Evolutionary conservation across 768 basidiomycete species (phyloP).

Genomic region (Suillus lakei): DNA sequence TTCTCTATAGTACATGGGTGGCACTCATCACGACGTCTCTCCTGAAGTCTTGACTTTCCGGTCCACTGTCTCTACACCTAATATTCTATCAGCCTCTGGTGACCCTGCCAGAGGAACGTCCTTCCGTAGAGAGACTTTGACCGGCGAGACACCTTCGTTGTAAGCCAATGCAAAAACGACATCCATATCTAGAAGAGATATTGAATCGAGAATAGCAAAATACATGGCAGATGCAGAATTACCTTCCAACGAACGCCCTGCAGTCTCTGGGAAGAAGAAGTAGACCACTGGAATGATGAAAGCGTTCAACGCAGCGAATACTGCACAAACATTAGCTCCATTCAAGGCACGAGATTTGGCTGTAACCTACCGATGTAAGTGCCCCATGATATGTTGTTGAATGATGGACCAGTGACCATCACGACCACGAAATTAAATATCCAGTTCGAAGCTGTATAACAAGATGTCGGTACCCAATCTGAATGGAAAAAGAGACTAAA

Average conservation of each 20-base stretch:
- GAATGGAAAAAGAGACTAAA: not conserved
- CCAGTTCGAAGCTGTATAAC: conserved; percentile 45
- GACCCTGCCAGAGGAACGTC: conserved; percentile 49
- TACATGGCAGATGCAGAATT: conserved; percentile 3
- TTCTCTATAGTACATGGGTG: not conserved
- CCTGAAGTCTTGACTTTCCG: not conserved
- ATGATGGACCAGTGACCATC: conserved; percentile 65
- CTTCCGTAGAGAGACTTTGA: conserved; percentile 48
- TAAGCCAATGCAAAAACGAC: conserved; percentile 51
- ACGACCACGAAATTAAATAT: conserved; percentile 63
- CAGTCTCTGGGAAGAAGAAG: conserved; percentile 65
- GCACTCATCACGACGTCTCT: not conserved
- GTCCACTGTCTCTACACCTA: conserved; percentile 13
- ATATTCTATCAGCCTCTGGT: conserved; percentile 45
- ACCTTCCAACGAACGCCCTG: conserved; percentile 62
- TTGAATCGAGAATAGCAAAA: not conserved
- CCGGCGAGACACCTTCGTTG: conserved; percentile 50
- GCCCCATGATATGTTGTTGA: conserved; percentile 60
- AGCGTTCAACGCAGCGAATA: conserved; percentile 62
- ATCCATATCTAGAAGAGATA: conserved; percentile 38
- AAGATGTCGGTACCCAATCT: conserved; percentile 2
- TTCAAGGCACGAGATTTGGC: not conserved
- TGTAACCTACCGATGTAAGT: conserved; percentile 56
- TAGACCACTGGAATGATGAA: conserved; percentile 62
- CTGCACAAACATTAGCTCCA: conserved; percentile 22